These are phyloP conservation scores for Plasmodium billcollinsi DNA, from an alignment of 169 alveolate species.

Conservation along the genomic window DNA sequence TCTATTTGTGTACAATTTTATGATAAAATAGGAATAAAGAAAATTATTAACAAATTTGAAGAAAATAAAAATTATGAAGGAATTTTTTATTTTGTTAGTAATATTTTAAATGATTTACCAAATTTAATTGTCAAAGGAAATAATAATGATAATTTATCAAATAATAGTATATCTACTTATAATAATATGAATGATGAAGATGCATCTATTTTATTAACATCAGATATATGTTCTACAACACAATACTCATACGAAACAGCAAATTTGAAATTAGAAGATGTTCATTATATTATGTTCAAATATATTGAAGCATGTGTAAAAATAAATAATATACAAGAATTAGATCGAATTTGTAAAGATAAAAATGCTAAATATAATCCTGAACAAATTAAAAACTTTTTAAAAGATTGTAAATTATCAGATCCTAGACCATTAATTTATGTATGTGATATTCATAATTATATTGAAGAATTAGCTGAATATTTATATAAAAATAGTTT, in stretches of 20 bases:
- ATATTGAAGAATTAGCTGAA: conserved; percentile 97
- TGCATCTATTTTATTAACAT: conserved; percentile 76
- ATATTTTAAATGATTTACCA: conserved; percentile 57
- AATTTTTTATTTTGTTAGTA: conserved; percentile 74
- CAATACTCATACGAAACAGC: conserved; percentile 41
- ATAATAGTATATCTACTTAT: conserved; percentile 7
- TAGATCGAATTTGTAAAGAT: conserved; percentile 97
- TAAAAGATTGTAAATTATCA: conserved; percentile 95
- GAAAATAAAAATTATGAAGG: conserved; percentile 74
- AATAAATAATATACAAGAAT: conserved; percentile 96
- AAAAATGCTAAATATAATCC: conserved; percentile 95
- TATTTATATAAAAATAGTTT: conserved; percentile 96
- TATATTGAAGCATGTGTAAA: conserved; percentile 99
- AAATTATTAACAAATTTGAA: conserved; percentile 80
- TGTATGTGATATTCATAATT: conserved; percentile 98
- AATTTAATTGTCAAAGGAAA: conserved; percentile 23
- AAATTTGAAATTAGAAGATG: conserved; percentile 74
- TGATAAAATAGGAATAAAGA: conserved; percentile 83
- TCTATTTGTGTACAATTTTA: conserved; percentile 79
- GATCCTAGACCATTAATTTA: conserved; percentile 99
- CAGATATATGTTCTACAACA: conserved; percentile 63
- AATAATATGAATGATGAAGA: conserved; percentile 46
- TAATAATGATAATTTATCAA: neutral
- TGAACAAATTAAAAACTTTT: conserved; percentile 96
- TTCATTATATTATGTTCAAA: conserved; percentile 85